phyloP scores from a whole-genome alignment of 352 stramenopile genomes.

The Pythium utonaiense region DNA sequence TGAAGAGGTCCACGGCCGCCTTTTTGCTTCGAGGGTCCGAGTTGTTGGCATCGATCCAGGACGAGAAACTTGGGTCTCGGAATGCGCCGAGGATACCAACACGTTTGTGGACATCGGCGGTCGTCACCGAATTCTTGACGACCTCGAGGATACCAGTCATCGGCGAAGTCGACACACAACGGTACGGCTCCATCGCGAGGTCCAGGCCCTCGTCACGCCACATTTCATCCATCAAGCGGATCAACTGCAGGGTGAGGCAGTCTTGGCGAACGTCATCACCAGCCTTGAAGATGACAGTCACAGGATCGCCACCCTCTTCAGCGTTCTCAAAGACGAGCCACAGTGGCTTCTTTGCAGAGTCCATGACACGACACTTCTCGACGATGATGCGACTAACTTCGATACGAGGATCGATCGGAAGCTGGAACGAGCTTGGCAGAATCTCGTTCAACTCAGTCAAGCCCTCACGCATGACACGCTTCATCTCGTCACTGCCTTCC shows the following conservation, averaged over 20 bases:
- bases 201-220: constrained; percentile 91
- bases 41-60: constrained; percentile 85
- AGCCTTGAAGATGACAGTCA: constrained; percentile 92
- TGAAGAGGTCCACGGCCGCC: constrained; percentile 82
- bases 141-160: constrained; percentile 92
- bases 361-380: constrained; percentile 88
- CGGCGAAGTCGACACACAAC: constrained; percentile 87
- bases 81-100: constrained; percentile 81
- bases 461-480: constrained; percentile 72
- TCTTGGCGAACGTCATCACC: constrained; percentile 95
- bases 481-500: constrained; percentile 78
- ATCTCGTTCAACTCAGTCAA: constrained; percentile 82
- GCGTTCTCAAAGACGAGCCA: constrained; percentile 89
- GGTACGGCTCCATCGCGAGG: constrained; percentile 90
- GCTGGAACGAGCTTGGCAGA: constrained; percentile 81
- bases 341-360: constrained; percentile 87
- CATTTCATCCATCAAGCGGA: constrained; percentile 92
- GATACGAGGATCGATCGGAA: constrained; percentile 82
- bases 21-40: constrained; percentile 56
- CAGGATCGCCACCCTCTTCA: constrained; percentile 64
- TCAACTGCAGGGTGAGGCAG: constrained; percentile 90
- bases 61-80: constrained; percentile 80
- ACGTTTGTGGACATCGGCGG: constrained; percentile 87
- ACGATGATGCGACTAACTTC: constrained; percentile 84
- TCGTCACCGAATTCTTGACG: constrained; percentile 92